A percentile compares a stretch with the other conserved stretches of the same genome.
phyloP scores from a whole-genome alignment of 108 stramenopile species.

The Pinguiococcus pyrenoidosus region DNA sequence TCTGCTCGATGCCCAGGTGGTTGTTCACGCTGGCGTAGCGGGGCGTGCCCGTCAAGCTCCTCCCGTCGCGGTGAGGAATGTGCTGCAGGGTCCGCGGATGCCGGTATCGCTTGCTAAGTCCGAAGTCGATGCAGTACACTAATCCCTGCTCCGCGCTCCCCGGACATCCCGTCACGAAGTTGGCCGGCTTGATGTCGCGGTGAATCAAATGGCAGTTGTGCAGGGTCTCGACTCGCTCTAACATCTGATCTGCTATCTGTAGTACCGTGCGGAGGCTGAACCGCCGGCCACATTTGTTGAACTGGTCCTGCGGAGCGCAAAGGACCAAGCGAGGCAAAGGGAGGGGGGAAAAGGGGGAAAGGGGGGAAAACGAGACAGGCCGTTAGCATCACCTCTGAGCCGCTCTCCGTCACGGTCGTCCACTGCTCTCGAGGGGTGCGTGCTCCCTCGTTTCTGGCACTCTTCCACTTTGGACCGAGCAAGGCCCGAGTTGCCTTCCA shows the following conservation, averaged over 20 bases:
- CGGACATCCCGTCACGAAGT: conserved; percentile 84
- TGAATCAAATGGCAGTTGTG: conserved; percentile 51
- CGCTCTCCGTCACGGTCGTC: too few species aligned
- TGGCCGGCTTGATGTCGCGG: conserved; percentile 91
- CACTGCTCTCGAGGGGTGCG: too few species aligned
- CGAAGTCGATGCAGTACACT: conserved; percentile 96
- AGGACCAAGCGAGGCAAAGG: too few species aligned
- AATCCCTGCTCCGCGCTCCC: conserved; percentile 62
- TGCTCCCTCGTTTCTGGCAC: too few species aligned
- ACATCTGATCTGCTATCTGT: conserved; percentile 93
- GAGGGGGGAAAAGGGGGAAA: too few species aligned
- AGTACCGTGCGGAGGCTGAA: conserved; percentile 89
- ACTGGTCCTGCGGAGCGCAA: too few species aligned
- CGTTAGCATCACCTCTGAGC: too few species aligned
- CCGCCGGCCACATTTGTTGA: conserved; percentile 89
- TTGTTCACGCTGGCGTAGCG: conserved; percentile 96
- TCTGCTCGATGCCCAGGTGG: conserved; percentile 93
- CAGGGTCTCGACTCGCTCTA: conserved; percentile 92
- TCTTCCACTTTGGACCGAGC: too few species aligned
- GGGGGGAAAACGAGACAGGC: too few species aligned
- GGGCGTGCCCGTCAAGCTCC: conserved; percentile 79
- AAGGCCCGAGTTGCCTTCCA: too few species aligned
- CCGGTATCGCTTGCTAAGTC: conserved; percentile 87
- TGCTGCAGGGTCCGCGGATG: conserved; percentile 94
- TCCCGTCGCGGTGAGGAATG: conserved; percentile 91